Conservation (phyloP, 1,284 basidiomycete species). For the Sphaerobolus stellatus region DNA sequence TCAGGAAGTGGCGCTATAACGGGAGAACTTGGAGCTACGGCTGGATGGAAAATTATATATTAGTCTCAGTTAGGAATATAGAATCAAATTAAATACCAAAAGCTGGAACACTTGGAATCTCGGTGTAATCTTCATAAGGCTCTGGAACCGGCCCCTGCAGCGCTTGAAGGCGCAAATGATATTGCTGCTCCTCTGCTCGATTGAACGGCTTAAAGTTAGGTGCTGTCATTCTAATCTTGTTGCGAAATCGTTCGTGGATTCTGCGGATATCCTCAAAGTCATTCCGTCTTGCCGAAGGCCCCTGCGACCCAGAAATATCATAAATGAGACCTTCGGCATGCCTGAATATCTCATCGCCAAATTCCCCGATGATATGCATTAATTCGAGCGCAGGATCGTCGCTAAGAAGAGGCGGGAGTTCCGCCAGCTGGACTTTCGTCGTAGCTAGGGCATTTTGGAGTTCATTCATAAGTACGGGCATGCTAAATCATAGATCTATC, state of each 20-base stretch:
- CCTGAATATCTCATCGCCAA: conserved; percentile 43
- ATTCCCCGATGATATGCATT: conserved; percentile 43
- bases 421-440: conserved; percentile 29
- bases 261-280: conserved; percentile 52
- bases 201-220: conserved; percentile 45
- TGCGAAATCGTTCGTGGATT: conserved; percentile 46
- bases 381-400: conserved; percentile 57
- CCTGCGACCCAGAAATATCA: neutral
- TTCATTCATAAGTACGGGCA: conserved; percentile 59
- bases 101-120: conserved; percentile 23
- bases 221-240: conserved; percentile 49
- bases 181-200: neutral
- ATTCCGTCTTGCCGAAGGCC: conserved; percentile 8
- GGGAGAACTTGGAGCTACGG: too few species aligned
- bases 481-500: conserved; percentile 36
- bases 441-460: conserved; percentile 46
- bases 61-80: too few species aligned
- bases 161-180: neutral
- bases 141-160: too few species aligned
- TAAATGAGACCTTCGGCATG: conserved; percentile 45
- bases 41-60: too few species aligned
- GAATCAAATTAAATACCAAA: too few species aligned
- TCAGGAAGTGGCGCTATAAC: neutral
- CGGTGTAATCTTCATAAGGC: too few species aligned
- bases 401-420: conserved; percentile 54